These are phyloP conservation scores for Nothophytophthora sp. DNA, from an alignment of 352 stramenopile species.

Conservation along the genomic window DNA sequence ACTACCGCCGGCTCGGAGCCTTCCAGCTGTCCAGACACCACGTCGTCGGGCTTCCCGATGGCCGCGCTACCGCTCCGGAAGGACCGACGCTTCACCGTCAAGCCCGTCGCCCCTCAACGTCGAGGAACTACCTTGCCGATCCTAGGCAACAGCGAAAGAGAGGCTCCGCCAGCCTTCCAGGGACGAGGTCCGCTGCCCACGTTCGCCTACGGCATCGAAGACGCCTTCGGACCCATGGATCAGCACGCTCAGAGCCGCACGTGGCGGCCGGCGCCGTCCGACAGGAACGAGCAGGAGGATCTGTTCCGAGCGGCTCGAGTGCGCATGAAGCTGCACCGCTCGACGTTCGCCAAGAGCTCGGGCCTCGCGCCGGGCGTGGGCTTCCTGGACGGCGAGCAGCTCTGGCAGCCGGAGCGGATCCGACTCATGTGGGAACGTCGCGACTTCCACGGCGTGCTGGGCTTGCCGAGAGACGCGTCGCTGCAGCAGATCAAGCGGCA, in stretches of 20 bases:
- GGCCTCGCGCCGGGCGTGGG: constrained; percentile 25
- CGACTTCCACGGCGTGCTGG: constrained; percentile 77
- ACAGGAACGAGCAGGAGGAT: constrained; percentile 78
- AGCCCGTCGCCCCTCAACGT: constrained; percentile 24
- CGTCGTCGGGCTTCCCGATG: too few species aligned
- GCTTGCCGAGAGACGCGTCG: constrained; percentile 61
- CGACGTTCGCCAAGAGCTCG: constrained; percentile 36
- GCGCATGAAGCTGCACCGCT: constrained; percentile 79
- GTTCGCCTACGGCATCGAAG: constrained; percentile 39
- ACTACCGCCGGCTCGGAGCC: background rate
- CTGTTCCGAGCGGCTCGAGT: constrained; percentile 73
- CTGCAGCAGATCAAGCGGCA: constrained; percentile 79
- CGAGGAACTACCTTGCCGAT: constrained; percentile 10
- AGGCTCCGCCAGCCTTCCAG: background rate
- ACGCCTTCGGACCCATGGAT: constrained; percentile 20
- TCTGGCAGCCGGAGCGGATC: constrained; percentile 81
- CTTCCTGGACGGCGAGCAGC: constrained; percentile 59
- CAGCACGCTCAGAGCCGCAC: constrained; percentile 28
- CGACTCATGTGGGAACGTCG: constrained; percentile 79
- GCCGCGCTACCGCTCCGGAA: background rate
- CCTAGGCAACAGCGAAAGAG: constrained; percentile 1
- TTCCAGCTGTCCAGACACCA: constrained; percentile 1
- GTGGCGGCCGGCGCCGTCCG: constrained; percentile 36
- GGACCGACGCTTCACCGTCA: constrained; percentile 37
- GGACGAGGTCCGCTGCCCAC: constrained; percentile 31